Base-by-base conservation (phyloP, 495 filamentous ascomycete genomes). In the Aspergillus carlsbadensis region DNA sequence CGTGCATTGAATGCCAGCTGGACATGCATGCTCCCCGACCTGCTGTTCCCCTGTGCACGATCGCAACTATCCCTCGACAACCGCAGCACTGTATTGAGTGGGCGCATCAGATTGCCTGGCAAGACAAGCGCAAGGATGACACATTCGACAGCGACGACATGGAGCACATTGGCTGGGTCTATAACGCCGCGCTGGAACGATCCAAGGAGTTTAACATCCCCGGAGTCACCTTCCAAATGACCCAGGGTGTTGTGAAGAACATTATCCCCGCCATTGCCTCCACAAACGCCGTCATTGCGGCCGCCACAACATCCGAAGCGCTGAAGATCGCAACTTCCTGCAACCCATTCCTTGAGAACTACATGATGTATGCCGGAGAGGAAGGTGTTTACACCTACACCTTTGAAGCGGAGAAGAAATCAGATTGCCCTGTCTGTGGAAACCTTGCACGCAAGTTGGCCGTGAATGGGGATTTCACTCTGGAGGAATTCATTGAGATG, bases 281-380 rank as follows among this genome's bases (percentile, higher is more conserved):
- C 1, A 99, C 95, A 5, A 99, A 99, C 70, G 92, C 93, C 17
- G 92, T 98, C 48, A 89, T 99, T 59, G 95, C 95, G 3, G 95
- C 92, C 3, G 85, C 86, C 36, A 97, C 92, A 65, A 98, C 94
- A 64, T 98, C 96, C 45, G 95, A 99, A 73, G 93, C 92, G 10
- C 81, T 97, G 72, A 99, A 99, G 75, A 91, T 99, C 60, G 86
- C 86, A 22, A 95, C 91, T 36, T 81, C 77, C 41, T 83, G 83
- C 53, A 93, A 92, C 43, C 90, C 94, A 0, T 87, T 81, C 54
- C 81, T 98, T 1, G 84, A 89, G 59, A 99, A 95, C 67, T 99
- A 99, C 70, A 98, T 98, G 92, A 96, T 96, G 90, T 99, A 98
- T 72, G 96, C 87, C 26, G 95, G 95, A 35, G 90, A 99, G 67